Percentiles rank a stretch among this genome's conserved stretches.
phyloP scores from a whole-genome alignment of 2,329 filamentous ascomycete genomes.

The Apiospora arundinis region DNA sequence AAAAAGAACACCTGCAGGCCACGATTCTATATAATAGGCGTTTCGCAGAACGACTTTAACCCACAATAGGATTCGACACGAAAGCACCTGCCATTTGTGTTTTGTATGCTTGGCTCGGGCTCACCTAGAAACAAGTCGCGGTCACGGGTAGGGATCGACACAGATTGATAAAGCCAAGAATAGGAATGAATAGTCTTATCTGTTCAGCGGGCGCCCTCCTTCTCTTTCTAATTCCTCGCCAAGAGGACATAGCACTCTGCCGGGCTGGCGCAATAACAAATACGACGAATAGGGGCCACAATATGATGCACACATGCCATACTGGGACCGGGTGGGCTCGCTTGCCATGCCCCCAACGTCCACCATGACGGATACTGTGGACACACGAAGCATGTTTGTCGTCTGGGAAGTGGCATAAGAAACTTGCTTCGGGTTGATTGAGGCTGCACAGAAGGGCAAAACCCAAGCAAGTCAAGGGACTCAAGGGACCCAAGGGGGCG shows the following conservation, averaged over 20 bases:
- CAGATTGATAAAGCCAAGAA: background rate
- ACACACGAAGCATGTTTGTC: background rate
- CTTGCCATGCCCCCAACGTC: background rate
- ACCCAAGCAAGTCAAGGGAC: background rate
- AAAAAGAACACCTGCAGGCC: background rate
- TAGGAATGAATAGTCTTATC: background rate
- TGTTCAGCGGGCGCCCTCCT: background rate
- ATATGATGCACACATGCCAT: background rate
- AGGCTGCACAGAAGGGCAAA: background rate
- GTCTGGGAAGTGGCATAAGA: background rate
- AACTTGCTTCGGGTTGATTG: conserved; percentile 2
- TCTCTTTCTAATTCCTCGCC: background rate
- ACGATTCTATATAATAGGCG: background rate
- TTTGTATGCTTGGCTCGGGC: background rate
- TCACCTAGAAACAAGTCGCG: background rate
- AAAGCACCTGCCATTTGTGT: background rate
- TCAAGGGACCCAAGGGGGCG: conserved; percentile 1
- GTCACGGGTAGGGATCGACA: background rate
- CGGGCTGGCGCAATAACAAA: background rate
- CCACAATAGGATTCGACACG: background rate
- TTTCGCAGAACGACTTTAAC: background rate
- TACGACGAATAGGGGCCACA: no score
- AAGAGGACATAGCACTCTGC: background rate
- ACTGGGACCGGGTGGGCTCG: background rate
- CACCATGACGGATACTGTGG: conserved; percentile 8